Evolutionary conservation across 306 rosid species (phyloP), one percentile per base, ranked within the genome.

Genomic region (Castanea mollissima): DNA sequence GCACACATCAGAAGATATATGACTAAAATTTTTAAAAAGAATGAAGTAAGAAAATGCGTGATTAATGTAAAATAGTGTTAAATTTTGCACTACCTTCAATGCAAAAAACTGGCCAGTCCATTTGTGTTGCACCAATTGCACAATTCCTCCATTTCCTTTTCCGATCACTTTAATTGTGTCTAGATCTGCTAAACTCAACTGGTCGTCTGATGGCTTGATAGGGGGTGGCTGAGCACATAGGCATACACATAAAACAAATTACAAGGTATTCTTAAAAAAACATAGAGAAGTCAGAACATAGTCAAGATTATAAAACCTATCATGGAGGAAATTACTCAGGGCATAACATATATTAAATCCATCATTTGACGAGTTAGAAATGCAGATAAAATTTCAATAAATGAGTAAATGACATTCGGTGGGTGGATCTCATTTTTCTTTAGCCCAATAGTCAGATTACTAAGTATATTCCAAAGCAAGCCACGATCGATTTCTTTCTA

Each of bases 41-140:
- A 71, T 69, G 57, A 68, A 64, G 23, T 32, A 62, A 77, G 46
- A 68, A 49, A 69, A 11, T 29, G 60, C 73, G 70, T 57, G 38
- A 25, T 49, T 59, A 71, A 57, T 51, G 23, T 69, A 75, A 80
- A 46, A 76, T 57, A 71, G 57, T 51, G 23, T 69, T 77, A 80
- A 46, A 77, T 57, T 31, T 32, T 31, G 63, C 73, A 73, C 55
- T 92, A 95, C 99, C 99, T 94, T 94, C 60, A 94, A 85, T 41
- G 99, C 99, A 79, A 94, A 94, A 90, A 94, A 94, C 89, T 92
- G 99, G 80, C 78, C 90, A 78, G 99, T 95, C 98, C 98, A 95
- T 90, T 95, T 95, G 89, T 95, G 99, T 72, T 88, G 96, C 77
- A 95, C 99, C 93, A 95, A 76, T 80, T 92, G 99, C 82, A 95